Percentiles rank a stretch among this genome's conserved stretches.
phyloP scores from a whole-genome alignment of 306 rosid genomes.

The Castanea mollissima region DNA sequence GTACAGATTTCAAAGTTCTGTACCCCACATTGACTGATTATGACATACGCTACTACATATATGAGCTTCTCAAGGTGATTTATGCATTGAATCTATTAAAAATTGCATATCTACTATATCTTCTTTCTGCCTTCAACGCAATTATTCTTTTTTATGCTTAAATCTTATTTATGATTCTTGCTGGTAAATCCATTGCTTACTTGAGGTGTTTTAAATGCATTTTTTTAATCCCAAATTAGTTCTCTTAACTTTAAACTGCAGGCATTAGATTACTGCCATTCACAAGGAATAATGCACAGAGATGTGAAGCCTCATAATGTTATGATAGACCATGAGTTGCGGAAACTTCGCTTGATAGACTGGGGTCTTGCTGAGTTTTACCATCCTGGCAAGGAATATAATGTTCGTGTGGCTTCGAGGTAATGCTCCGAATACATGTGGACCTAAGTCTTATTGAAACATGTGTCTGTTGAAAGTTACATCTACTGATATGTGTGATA shows the following conservation, averaged over 20 bases:
- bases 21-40: constrained; percentile 84
- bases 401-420: constrained; percentile 94
- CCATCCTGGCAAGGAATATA: constrained; percentile 88
- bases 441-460: not conserved
- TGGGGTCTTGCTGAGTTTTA: constrained; percentile 96
- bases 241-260: constrained; percentile 30
- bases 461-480: not conserved
- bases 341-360: constrained; percentile 87
- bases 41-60: constrained; percentile 90
- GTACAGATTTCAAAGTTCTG: constrained; percentile 86
- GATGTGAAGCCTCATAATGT: constrained; percentile 94
- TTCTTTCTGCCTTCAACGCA: constrained; percentile 9
- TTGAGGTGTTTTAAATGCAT: constrained; percentile 2
- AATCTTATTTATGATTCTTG: not conserved
- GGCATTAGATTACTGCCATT: constrained; percentile 92
- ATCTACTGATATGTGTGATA: not conserved
- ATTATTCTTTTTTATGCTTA: not conserved
- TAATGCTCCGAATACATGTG: constrained; percentile 12
- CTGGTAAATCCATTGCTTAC: not conserved
- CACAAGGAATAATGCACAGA: constrained; percentile 92
- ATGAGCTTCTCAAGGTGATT: constrained; percentile 90
- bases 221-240: constrained; percentile 21
- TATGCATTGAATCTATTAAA: constrained; percentile 15
- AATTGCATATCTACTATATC: not conserved
- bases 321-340: constrained; percentile 87